Evolutionary conservation across 306 rosid species (phyloP), one percentile per base, ranked within the genome.

Genomic region (Prunus fruticosa): DNA sequence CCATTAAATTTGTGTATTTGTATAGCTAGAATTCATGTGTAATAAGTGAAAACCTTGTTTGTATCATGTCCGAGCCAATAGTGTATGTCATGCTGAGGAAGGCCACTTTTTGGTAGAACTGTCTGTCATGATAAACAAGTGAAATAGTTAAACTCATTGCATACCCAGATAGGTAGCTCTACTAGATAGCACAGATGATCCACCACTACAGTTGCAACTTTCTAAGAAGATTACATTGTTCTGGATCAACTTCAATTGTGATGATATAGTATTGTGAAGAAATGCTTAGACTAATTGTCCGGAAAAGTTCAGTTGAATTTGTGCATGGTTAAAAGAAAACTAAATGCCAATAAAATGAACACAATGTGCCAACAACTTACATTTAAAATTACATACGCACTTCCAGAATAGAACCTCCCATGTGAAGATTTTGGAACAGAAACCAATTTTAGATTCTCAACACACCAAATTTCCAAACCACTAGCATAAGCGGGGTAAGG

Each of bases 391-490:
- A 94, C 20, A 79, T 94, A 94, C 45, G 98, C 87, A 81, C 91
- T 90, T 81, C 98, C 97, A 72, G 88, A 82, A 78, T 90, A 90
- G 88, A 94, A 91, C 68, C 87, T 91, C 68, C 95, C 85, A 77
- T 86, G 87, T 23, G 85, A 86, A 65, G 98, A 80, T 77, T 87
- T 84, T 52, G 94, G 86, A 47, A 90, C 82, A 13, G 83, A 52
- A 79, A 89, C 93, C 79, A 94, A 74, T 66, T 49, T 80, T 68
- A 86, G 93, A 79, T 83, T 90, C 90, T 92, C 96, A 61, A 94
- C 77, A 70, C 98, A 92, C 98, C 98, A 94, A 70, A 94, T 85
- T 82, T 94, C 97, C 81, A 92, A 70, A 72, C 98, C 98, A 75
- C 98, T 94, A 38, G 64, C 60, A 75, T 38, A 50, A 41, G 64